phyloP scores from a whole-genome alignment of 2,329 filamentous ascomycete genomes.

The Rhynchosporium graminicola region DNA sequence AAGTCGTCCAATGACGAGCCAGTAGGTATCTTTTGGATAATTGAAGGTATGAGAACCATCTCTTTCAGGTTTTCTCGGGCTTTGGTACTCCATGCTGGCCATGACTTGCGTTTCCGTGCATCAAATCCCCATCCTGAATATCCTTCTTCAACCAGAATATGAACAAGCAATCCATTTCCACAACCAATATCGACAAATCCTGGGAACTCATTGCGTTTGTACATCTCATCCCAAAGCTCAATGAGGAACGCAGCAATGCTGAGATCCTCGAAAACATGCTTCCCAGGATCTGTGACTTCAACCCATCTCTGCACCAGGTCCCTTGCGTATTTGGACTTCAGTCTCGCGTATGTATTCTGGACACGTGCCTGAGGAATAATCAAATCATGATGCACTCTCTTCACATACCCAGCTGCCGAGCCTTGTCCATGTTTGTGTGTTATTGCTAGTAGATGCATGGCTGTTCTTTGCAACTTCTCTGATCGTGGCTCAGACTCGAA shows the following conservation, averaged over 20 bases:
- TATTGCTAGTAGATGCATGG: constrained; percentile 65
- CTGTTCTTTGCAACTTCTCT: constrained; percentile 63
- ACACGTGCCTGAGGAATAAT: constrained; percentile 74
- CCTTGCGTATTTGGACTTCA: constrained; percentile 80
- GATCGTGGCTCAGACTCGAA: constrained; percentile 44
- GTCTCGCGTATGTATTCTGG: constrained; percentile 77
- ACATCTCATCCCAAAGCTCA: constrained; percentile 88
- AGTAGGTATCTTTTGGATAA: constrained; percentile 26
- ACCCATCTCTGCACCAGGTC: constrained; percentile 74
- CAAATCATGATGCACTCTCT: constrained; percentile 81
- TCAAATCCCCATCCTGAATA: constrained; percentile 91
- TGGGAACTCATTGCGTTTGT: constrained; percentile 62
- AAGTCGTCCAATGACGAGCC: not conserved
- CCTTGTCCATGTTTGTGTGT: constrained; percentile 75
- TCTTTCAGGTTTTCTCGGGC: constrained; percentile 56
- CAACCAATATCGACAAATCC: constrained; percentile 97
- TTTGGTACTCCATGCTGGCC: constrained; percentile 65
- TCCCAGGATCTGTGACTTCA: constrained; percentile 82
- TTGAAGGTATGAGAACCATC: constrained; percentile 58
- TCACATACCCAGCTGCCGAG: constrained; percentile 66
- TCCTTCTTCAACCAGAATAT: constrained; percentile 78
- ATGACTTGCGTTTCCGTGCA: constrained; percentile 81
- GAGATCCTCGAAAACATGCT: constrained; percentile 95
- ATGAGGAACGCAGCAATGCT: constrained; percentile 89
- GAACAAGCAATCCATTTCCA: constrained; percentile 87